These are phyloP conservation scores for Aureobasidium melanogenum DNA, from an alignment of 2,329 filamentous ascomycete species.

Conservation along the genomic window DNA sequence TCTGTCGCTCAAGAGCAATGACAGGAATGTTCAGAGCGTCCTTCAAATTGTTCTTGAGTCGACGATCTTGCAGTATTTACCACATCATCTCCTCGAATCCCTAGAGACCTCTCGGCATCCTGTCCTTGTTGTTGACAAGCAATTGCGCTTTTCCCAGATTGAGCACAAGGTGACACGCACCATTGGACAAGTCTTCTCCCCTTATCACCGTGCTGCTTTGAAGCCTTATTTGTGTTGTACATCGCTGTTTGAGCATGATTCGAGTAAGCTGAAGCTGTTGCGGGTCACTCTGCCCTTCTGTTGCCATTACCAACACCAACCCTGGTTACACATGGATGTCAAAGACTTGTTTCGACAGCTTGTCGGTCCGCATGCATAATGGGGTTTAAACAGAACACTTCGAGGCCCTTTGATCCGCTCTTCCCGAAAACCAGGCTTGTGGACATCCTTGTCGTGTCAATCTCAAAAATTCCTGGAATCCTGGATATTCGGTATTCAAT, in stretches of 20 bases:
- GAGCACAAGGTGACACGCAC: no score
- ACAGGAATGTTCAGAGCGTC: neutral
- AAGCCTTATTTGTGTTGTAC: no score
- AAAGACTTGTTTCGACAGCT: neutral
- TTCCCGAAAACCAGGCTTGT: neutral
- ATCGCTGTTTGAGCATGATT: no score
- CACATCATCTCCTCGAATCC: neutral
- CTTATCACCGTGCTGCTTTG: no score
- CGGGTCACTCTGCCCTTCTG: neutral
- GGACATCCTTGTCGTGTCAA: neutral
- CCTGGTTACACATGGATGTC: neutral
- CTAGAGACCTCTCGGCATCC: no score
- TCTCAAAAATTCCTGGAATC: neutral
- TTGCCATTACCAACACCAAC: neutral
- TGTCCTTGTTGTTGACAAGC: no score
- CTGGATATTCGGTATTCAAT: neutral
- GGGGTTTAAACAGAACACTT: no score
- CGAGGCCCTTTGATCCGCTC: no score
- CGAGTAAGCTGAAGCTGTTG: neutral
- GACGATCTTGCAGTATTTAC: neutral
- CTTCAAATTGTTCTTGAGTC: neutral
- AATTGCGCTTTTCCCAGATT: no score
- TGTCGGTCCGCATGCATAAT: no score
- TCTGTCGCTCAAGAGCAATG: neutral
- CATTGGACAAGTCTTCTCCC: no score